Conservation (phyloP, 2,329 filamentous ascomycete genomes). For the Pezicula carpinea region DNA sequence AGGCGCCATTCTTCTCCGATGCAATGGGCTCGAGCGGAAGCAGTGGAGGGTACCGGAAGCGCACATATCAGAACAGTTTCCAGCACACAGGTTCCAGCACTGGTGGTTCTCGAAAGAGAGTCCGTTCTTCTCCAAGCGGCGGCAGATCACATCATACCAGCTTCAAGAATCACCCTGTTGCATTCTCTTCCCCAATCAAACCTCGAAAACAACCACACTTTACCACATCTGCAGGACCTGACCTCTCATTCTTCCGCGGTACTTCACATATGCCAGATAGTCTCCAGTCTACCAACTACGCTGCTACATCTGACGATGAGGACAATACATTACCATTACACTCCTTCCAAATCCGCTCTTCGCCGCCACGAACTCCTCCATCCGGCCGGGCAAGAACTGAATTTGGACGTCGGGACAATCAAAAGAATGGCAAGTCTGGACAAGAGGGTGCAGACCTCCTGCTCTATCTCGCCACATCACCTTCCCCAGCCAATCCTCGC, state of each 20-base stretch:
- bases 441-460: slow-evolving; percentile 80
- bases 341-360: slow-evolving; percentile 72
- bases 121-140: slow-evolving; percentile 60
- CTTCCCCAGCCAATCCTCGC: slow-evolving; percentile 69
- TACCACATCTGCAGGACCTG: slow-evolving; percentile 64
- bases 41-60: slow-evolving; percentile 61
- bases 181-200: slow-evolving; percentile 84
- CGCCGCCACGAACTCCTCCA: slow-evolving; percentile 79
- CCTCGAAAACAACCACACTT: slow-evolving; percentile 71
- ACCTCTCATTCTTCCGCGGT: slow-evolving; percentile 71
- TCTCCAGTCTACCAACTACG: slow-evolving; percentile 55
- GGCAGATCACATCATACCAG: slow-evolving; percentile 57
- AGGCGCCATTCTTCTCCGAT: slow-evolving; percentile 79
- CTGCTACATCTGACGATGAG: slow-evolving; percentile 70
- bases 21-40: slow-evolving; percentile 68
- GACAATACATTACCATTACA: slow-evolving; percentile 75
- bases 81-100: slow-evolving; percentile 48
- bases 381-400: slow-evolving; percentile 53
- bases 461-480: slow-evolving; percentile 84
- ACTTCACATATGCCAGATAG: slow-evolving; percentile 55
- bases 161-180: slow-evolving; percentile 76
- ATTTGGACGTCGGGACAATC: slow-evolving; percentile 39
- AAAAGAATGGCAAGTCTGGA: slow-evolving; percentile 53
- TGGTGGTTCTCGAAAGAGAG: slow-evolving; percentile 56
- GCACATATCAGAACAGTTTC: slow-evolving; percentile 56